Evolutionary conservation across 2,329 filamentous ascomycete species (phyloP).

Genomic region (Aspergillus hortae): DNA sequence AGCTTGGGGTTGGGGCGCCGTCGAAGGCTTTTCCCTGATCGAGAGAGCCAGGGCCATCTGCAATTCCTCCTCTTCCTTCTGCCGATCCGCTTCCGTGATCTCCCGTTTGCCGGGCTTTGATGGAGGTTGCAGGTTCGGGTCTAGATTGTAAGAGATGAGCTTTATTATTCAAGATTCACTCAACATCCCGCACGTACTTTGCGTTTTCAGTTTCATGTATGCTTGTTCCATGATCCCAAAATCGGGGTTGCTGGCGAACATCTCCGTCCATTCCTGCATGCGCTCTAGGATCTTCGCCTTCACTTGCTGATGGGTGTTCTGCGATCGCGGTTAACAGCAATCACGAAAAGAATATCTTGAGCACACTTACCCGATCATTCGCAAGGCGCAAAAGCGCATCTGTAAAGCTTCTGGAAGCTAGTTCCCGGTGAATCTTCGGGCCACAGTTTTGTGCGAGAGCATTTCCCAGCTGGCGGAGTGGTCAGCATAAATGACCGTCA

Average conservation of each 20-base stretch:
- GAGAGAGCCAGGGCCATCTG: conserved; percentile 94
- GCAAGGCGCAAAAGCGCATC: conserved; percentile 88
- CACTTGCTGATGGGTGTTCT: conserved; percentile 92
- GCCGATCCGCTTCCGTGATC: conserved; percentile 83
- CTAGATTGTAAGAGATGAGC: conserved; percentile 47
- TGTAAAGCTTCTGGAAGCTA: conserved; percentile 88
- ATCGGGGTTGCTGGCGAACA: conserved; percentile 86
- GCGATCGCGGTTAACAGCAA: conserved; percentile 3
- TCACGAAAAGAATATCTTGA: not conserved
- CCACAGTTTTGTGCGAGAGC: conserved; percentile 91
- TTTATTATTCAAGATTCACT: conserved; percentile 2
- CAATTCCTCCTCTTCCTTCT: conserved; percentile 94
- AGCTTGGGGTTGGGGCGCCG: conserved; percentile 33
- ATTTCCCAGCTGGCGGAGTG: conserved; percentile 68
- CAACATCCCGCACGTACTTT: conserved; percentile 44
- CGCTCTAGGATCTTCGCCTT: conserved; percentile 95
- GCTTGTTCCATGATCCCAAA: conserved; percentile 97
- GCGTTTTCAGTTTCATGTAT: conserved; percentile 77
- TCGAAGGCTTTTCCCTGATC: conserved; percentile 72
- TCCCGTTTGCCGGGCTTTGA: conserved; percentile 91
- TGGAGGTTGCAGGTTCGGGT: conserved; percentile 85
- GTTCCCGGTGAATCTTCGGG: conserved; percentile 78
- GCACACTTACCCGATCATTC: conserved; percentile 63
- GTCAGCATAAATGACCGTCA: conserved; percentile 1
- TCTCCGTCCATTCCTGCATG: conserved; percentile 94